phyloP scores from a whole-genome alignment of 257 asterid species.

The Ballota nigra region DNA sequence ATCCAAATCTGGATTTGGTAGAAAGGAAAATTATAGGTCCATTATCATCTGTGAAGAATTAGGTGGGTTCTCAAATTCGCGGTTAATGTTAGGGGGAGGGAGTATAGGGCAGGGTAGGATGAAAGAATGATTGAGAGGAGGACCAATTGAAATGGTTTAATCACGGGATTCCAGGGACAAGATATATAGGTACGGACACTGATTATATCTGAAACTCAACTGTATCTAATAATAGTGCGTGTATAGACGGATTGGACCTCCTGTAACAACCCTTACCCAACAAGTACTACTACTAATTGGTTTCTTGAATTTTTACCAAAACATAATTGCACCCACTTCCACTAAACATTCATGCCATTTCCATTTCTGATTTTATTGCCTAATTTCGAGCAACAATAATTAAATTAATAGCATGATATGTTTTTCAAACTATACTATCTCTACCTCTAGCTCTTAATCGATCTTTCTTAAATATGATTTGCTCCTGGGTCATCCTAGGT shows the following conservation, averaged over 20 bases:
- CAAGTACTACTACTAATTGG: neutral
- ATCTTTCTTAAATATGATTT: no score
- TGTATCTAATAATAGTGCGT: neutral
- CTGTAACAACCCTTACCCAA: neutral
- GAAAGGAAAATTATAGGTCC: no score
- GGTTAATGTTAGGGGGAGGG: no score
- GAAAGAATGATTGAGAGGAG: slow-evolving; percentile 34
- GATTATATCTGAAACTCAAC: slow-evolving; percentile 21
- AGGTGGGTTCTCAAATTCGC: no score
- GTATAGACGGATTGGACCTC: neutral
- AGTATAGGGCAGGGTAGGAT: neutral
- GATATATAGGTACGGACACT: slow-evolving; percentile 37
- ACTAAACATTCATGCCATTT: neutral
- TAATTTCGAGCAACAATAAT: neutral
- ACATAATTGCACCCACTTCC: neutral
- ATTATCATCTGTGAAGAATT: no score
- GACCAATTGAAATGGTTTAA: slow-evolving; percentile 23
- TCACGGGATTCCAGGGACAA: slow-evolving; percentile 45
- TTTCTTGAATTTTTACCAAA: slow-evolving; percentile 6
- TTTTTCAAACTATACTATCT: no score
- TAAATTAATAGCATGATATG: no score
- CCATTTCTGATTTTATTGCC: neutral
- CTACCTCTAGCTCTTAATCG: no score
- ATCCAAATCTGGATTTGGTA: no score
- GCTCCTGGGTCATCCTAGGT: no score